These are phyloP conservation scores for Coelastrella sp. DNA, from an alignment of 139 green algal species.

Conservation along the genomic window DNA sequence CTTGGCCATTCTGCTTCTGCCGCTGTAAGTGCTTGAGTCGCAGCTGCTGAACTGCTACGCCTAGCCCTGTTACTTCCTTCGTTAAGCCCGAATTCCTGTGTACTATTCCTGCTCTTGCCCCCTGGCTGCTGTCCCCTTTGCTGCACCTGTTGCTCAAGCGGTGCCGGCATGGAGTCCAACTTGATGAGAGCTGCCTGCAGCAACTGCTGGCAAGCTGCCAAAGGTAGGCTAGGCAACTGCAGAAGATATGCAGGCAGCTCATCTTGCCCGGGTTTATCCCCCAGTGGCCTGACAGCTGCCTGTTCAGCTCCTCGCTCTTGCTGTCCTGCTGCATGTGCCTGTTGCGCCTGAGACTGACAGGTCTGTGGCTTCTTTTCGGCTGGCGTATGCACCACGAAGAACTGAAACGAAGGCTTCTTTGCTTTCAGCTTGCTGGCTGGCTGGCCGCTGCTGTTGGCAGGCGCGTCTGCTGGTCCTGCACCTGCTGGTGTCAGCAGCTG, in stretches of 20 bases:
- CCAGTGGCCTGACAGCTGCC: no score
- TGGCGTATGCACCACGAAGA: not conserved
- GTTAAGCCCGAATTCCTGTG: not conserved
- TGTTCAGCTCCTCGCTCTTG: no score
- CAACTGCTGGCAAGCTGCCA: not conserved
- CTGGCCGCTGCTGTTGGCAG: not conserved
- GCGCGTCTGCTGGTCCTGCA: not conserved
- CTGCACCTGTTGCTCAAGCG: not conserved
- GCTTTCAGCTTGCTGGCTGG: no score
- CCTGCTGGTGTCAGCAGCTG: not conserved
- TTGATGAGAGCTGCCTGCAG: not conserved
- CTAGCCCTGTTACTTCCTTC: not conserved
- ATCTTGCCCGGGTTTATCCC: no score
- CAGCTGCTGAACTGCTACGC: not conserved
- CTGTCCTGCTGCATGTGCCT: not conserved
- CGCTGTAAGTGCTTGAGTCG: not conserved
- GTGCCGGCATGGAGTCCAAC: not conserved
- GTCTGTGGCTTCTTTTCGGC: not conserved
- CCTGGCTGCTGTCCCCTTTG: not conserved
- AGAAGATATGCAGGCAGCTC: no score
- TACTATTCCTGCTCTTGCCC: not conserved
- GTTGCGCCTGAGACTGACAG: not conserved
- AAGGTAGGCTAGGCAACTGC: constrained; percentile 1
- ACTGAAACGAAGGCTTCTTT: not conserved
- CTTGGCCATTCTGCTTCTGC: no score